phyloP scores from a whole-genome alignment of 805 yeast species.

The Kodamaea kaohsiungensis region DNA sequence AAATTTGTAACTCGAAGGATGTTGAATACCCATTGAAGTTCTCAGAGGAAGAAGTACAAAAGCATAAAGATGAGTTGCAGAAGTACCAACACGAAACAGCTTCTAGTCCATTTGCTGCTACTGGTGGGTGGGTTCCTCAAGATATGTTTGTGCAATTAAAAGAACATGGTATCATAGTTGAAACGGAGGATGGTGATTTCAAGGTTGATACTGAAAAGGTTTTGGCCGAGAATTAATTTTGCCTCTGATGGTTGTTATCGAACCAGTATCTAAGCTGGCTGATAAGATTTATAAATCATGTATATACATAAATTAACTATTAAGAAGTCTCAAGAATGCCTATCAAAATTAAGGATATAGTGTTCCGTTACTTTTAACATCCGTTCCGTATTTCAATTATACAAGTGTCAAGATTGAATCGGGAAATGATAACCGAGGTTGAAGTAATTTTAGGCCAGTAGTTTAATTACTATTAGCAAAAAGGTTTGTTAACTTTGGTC shows the following conservation, averaged over 20 bases:
- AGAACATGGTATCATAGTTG: conserved; percentile 63
- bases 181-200: conserved; percentile 51
- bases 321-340: too few relatives aligned
- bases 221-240: conserved; percentile 11
- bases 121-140: conserved; percentile 96
- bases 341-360: too few relatives aligned
- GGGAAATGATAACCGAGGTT: too few relatives aligned
- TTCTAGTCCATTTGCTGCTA: conserved; percentile 79
- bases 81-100: conserved; percentile 68
- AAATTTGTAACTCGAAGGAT: conserved; percentile 48
- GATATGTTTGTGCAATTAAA: conserved; percentile 78
- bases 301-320: too few relatives aligned
- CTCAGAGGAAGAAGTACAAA: conserved; percentile 57
- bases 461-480: too few relatives aligned
- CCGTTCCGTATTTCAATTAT: too few relatives aligned
- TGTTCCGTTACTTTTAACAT: too few relatives aligned
- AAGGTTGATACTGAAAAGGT: conserved; percentile 32
- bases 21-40: conserved; percentile 58
- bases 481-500: too few relatives aligned
- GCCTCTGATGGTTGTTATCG: too few relatives aligned
- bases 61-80: conserved; percentile 58
- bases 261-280: neutral
- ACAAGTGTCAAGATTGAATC: too few relatives aligned
- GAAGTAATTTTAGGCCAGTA: too few relatives aligned
- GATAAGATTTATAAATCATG: too few relatives aligned